Evolutionary conservation across 306 rosid genomes (phyloP), one percentile per base, ranked within the genome.

Genomic region (Canavalia ensiformis): DNA sequence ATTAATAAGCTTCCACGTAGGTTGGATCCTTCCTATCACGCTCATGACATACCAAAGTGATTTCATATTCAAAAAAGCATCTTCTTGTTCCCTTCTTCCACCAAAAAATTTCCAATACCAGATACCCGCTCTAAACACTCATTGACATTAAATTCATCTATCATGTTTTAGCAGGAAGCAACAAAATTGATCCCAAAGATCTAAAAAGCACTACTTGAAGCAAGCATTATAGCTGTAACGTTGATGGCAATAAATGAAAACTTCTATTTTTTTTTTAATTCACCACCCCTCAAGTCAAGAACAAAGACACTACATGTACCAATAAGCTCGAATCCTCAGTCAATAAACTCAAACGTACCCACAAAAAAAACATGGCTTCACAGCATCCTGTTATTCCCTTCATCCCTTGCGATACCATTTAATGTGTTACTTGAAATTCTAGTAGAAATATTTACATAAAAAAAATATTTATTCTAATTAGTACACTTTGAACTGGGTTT

Each of bases 361-460:
- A 12, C 47, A 37, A 52, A 45, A 12, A 63, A 55, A 9, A 46
- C 8, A 44, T n/a, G 25, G n/a, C 44, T 30, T 45, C 10, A 70
- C 52, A 44, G 47, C 71, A 60, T 31, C 9, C n/a, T 60, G 6
- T 13, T 11, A 44, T 44, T 59, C 68, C 45, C 2, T 35, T 35
- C 39, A 35, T 35, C 39, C 39, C 39, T 37, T 7, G 46, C 2
- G 28, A 29, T 50, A 78, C 34, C 76, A 50, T 30, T 6, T 3
- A 41, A 30, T 6, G 52, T 10, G 81, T 69, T 76, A 76, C 68
- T 77, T 69, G 79, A 33, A 18, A 70, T 76, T 77, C 75, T 62
- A 68, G 74, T 76, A 30, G 18, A 41, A 69, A n/a, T n/a, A 52
- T 71, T 64, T 41, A 39, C 35, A 33, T 4, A 25, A 51, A 42